Base-by-base conservation (phyloP, 208 protist species). In the Acanthamoeba sp. region DNA sequence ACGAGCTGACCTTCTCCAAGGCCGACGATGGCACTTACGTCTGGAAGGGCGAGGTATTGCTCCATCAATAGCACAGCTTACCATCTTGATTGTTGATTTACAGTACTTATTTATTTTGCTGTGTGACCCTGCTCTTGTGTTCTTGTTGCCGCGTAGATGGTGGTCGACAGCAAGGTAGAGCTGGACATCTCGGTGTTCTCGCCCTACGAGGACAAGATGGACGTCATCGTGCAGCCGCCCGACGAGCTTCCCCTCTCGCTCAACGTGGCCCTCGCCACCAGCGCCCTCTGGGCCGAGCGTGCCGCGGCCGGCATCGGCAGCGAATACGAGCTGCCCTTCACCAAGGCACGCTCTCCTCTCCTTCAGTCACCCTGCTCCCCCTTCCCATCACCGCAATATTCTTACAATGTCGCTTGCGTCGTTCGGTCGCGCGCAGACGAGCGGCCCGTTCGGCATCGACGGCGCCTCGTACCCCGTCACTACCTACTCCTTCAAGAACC, bases 361-460 rank as follows among this genome's bases (percentile, higher is more conserved):
- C 18, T 27, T 18, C 20, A 48, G 76, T n/a, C 10, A 24, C 38
- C 12, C n/a, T n/a, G n/a, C n/a, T n/a, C 36, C 71, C 24, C 9
- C 24, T 24, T 7, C 69, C 69, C 69, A 42, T 80, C 69, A 80
- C 69, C 69, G 10, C 29, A 32, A 32, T 80, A 38, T 45, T 14
- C 71, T 80, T 34, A 40, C n/a, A n/a, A n/a, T n/a, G 48, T 52
- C 32, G 76, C 7, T 2, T 85, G 32, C 76, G 40, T 73, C 12
- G 29, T 73, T 76, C 27, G 32, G 14, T 76, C 48, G 48, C 48
- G 48, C 16, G n/a, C 42, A 88, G 80, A 88, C 48, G 18, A 62
- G n/a, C 27, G 80, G 80, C 16, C 80, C 80, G 32, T 88, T 88
- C 29, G 80, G 80, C 24, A 88, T 88, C 27, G 80, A 88, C 38